These are phyloP conservation scores for Acorus calamus DNA, from an alignment of 106 monocot genomes.

Conservation along the genomic window DNA sequence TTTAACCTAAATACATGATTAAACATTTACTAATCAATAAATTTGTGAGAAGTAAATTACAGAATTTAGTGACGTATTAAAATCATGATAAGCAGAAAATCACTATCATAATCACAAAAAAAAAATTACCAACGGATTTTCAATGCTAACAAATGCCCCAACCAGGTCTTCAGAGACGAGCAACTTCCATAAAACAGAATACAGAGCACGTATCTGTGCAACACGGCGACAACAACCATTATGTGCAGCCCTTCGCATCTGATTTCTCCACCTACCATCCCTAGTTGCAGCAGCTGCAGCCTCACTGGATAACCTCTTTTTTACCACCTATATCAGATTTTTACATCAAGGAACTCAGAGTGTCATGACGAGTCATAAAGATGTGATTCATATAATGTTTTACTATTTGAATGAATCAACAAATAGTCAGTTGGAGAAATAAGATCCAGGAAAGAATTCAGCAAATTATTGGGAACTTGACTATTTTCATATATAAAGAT, in stretches of 20 bases:
- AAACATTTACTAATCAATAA: too few relatives aligned
- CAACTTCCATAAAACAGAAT: conserved; percentile 62
- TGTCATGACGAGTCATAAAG: neutral
- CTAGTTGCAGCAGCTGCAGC: conserved; percentile 63
- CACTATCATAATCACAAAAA: too few relatives aligned
- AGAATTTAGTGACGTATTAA: neutral
- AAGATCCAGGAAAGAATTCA: too few relatives aligned
- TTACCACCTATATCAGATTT: conserved; percentile 43
- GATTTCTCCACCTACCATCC: conserved; percentile 89
- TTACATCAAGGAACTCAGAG: neutral
- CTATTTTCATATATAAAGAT: too few relatives aligned
- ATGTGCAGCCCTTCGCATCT: conserved; percentile 87
- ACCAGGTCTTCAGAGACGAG: conserved; percentile 61
- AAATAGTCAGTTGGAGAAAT: too few relatives aligned
- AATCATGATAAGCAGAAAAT: neutral
- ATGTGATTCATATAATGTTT: neutral
- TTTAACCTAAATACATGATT: conserved; percentile 42
- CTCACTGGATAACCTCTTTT: conserved; percentile 60
- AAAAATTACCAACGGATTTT: conserved; percentile 69
- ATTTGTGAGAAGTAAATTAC: too few relatives aligned
- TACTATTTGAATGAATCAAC: too few relatives aligned
- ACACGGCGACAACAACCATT: conserved; percentile 93
- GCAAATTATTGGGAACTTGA: too few relatives aligned
- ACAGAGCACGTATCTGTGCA: conserved; percentile 67
- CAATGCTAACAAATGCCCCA: conserved; percentile 47